Conservation (phyloP, 2,329 filamentous ascomycete genomes). For the Pestalotiopsis sp. region DNA sequence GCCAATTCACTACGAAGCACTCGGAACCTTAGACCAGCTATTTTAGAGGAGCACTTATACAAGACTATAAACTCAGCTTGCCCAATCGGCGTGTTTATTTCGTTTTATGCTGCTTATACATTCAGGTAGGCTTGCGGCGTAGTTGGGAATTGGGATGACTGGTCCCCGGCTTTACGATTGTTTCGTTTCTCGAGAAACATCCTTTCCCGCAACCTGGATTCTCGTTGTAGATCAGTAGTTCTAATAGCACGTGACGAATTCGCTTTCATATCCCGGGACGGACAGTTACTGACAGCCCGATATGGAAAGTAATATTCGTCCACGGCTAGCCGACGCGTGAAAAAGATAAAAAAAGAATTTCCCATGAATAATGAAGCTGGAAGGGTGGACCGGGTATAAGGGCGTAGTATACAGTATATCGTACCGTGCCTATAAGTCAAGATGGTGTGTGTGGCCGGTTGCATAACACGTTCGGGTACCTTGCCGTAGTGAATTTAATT, state of each 20-base stretch:
- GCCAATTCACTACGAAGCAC: neutral
- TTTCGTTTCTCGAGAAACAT: neutral
- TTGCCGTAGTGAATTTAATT: conserved; percentile 24
- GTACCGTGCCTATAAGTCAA: neutral
- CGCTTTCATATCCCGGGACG: neutral
- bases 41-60: neutral
- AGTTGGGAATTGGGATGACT: neutral
- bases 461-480: conserved; percentile 29
- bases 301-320: neutral
- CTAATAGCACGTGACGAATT: neutral
- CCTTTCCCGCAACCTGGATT: neutral
- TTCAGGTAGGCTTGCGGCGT: neutral
- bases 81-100: neutral
- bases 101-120: neutral
- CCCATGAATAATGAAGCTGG: neutral
- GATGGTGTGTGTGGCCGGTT: neutral
- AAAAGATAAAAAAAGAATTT: neutral
- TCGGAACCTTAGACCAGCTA: neutral
- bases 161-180: neutral
- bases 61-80: neutral
- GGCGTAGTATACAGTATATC: neutral
- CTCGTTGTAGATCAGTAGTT: neutral
- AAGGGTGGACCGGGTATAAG: neutral
- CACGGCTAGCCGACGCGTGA: neutral
- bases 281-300: neutral